A percentile compares a stretch with the other conserved stretches of the same genome.
Conservation (phyloP, 306 rosid species). For the Aeschynomene evenia region DNA sequence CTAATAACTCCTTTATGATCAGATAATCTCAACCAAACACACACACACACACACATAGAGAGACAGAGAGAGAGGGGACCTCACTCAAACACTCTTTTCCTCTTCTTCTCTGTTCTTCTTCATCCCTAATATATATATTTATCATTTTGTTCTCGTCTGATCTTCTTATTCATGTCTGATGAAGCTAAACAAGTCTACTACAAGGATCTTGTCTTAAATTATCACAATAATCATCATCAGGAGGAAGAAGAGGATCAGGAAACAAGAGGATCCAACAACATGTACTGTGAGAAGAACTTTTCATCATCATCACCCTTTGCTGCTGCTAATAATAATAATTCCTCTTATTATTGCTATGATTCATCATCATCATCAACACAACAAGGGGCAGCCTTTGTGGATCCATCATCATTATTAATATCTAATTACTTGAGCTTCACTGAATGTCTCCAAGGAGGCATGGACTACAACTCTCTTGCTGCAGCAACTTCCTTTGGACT, state of each 20-base stretch:
- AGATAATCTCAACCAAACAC: slow-evolving; percentile 34
- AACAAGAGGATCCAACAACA: slow-evolving; percentile 19
- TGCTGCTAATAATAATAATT: no score
- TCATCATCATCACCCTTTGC: slow-evolving; percentile 21
- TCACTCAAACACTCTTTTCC: slow-evolving; percentile 22
- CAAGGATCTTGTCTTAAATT: slow-evolving; percentile 50
- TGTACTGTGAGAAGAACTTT: slow-evolving; percentile 40
- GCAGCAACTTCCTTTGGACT: slow-evolving; percentile 60
- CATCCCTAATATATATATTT: no score
- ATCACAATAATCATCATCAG: slow-evolving; percentile 35
- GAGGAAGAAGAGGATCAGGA: neutral
- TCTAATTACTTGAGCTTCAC: slow-evolving; percentile 54
- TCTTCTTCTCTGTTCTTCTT: neutral
- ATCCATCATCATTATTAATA: slow-evolving; percentile 44
- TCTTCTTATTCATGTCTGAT: slow-evolving; percentile 61
- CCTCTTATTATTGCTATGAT: no score
- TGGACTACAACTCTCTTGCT: slow-evolving; percentile 64
- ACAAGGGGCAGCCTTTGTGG: no score
- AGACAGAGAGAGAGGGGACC: no score
- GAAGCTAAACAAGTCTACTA: slow-evolving; percentile 47
- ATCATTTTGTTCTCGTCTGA: neutral
- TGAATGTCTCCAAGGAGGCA: slow-evolving; percentile 53
- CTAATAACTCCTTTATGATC: slow-evolving; percentile 36
- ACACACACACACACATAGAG: no score
- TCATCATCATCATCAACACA: no score